Percentiles rank a stretch among this genome's conserved stretches.
These are phyloP conservation scores for Taiozyma sp. DNA, from an alignment of 1,139 yeast species.

Conservation along the genomic window DNA sequence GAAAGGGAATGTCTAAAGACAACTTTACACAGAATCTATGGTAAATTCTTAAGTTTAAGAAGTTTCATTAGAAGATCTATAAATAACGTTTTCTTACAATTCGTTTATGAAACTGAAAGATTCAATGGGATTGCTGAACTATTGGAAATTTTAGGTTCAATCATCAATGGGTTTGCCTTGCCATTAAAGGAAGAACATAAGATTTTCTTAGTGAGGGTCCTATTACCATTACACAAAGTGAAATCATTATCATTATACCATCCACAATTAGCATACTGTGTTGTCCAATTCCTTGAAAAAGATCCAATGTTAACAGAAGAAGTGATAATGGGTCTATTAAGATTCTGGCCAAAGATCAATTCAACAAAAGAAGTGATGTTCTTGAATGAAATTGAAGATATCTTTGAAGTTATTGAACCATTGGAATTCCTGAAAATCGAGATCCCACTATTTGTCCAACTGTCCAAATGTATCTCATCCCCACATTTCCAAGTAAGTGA, in stretches of 20 bases:
- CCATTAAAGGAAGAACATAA: conserved; percentile 98
- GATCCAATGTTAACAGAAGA: conserved; percentile 91
- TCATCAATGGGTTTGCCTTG: conserved; percentile 95
- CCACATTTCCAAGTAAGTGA: conserved; percentile 98
- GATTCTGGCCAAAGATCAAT: conserved; percentile 97
- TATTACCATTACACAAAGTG: conserved; percentile 90
- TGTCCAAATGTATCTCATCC: conserved; percentile 89
- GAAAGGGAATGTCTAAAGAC: conserved; percentile 95
- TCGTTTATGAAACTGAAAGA: conserved; percentile 91
- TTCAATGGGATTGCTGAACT: conserved; percentile 96
- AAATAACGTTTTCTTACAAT: conserved; percentile 87
- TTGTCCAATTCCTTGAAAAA: conserved; percentile 92
- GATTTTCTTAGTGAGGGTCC: conserved; percentile 79
- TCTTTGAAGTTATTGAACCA: conserved; percentile 94
- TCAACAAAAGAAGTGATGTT: conserved; percentile 96
- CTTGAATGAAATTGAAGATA: conserved; percentile 92
- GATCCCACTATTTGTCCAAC: conserved; percentile 89
- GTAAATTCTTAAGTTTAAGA: conserved; percentile 86
- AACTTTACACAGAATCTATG: conserved; percentile 91
- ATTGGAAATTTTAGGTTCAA: conserved; percentile 90
- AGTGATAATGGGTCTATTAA: conserved; percentile 84
- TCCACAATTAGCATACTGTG: conserved; percentile 95
- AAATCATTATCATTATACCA: conserved; percentile 84
- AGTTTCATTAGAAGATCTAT: conserved; percentile 90
- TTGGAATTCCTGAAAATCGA: conserved; percentile 87